These are phyloP conservation scores for Ascochyta lentis DNA, from an alignment of 2,329 filamentous ascomycete genomes.

Conservation along the genomic window DNA sequence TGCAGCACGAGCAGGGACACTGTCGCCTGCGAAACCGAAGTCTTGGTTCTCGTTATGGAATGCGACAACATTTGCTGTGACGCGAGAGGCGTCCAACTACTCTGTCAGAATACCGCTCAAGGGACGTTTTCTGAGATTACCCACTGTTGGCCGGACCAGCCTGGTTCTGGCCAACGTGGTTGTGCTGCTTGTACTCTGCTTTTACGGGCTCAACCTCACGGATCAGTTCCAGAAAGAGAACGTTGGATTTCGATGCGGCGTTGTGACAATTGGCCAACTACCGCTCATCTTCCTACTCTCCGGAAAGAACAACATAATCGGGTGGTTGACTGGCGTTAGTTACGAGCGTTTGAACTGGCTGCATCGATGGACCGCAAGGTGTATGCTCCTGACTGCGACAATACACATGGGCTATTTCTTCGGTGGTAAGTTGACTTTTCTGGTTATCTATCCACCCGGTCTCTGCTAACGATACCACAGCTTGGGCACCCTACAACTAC, in stretches of 20 bases:
- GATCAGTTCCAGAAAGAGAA: constrained; percentile 61
- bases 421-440: constrained; percentile 19
- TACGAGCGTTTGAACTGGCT: constrained; percentile 77
- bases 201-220: constrained; percentile 61
- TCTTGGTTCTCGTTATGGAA: constrained; percentile 55
- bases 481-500: constrained; percentile 68
- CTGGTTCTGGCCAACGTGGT: constrained; percentile 57
- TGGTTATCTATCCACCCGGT: neutral
- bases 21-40: constrained; percentile 61
- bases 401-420: constrained; percentile 76
- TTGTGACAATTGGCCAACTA: constrained; percentile 60
- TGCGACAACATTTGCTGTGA: constrained; percentile 62
- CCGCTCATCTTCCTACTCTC: constrained; percentile 64
- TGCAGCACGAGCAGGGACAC: constrained; percentile 47
- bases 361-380: constrained; percentile 74
- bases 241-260: constrained; percentile 63
- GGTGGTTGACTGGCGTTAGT: constrained; percentile 66
- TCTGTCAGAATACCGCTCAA: constrained; percentile 48
- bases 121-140: constrained; percentile 47
- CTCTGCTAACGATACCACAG: constrained; percentile 32
- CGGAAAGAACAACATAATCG: constrained; percentile 65
- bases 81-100: constrained; percentile 61
- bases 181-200: constrained; percentile 61
- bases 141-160: constrained; percentile 48
- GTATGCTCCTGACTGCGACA: constrained; percentile 71